Evolutionary conservation across 2,329 filamentous ascomycete genomes (phyloP).

Genomic region (Mariannaea sp.): DNA sequence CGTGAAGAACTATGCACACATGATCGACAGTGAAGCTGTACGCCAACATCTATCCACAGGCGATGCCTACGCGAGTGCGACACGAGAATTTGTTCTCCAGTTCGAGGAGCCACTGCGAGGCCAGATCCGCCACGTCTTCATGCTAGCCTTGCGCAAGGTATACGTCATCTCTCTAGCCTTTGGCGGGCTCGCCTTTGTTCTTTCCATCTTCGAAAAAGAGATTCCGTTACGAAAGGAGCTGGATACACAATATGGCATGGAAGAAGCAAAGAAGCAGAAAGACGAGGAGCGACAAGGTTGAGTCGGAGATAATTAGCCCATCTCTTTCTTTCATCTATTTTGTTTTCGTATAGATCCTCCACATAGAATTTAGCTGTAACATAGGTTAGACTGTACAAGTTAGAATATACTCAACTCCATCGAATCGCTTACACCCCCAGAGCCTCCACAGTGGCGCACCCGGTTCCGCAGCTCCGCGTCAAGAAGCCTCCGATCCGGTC

Average conservation of each 20-base stretch:
- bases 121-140: conserved; percentile 36
- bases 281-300: not conserved
- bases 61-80: conserved; percentile 38
- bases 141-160: conserved; percentile 30
- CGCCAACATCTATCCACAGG: conserved; percentile 30
- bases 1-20: conserved; percentile 27
- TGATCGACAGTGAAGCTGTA: conserved; percentile 27
- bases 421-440: too few species aligned
- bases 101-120: conserved; percentile 24
- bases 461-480: not conserved
- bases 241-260: conserved; percentile 38
- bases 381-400: not conserved
- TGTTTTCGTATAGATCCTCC: not conserved
- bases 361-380: too few species aligned
- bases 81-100: conserved; percentile 30
- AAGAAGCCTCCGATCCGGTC: conserved; percentile 28
- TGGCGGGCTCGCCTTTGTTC: conserved; percentile 25
- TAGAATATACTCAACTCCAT: too few species aligned
- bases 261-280: conserved; percentile 17
- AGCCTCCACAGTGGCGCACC: not conserved
- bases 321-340: too few species aligned
- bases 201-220: conserved; percentile 36
- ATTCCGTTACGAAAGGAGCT: conserved; percentile 35
- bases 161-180: conserved; percentile 33
- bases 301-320: not conserved